Evolutionary conservation across 2,329 filamentous ascomycete species (phyloP).

Genomic region (Cordyceps javanica): DNA sequence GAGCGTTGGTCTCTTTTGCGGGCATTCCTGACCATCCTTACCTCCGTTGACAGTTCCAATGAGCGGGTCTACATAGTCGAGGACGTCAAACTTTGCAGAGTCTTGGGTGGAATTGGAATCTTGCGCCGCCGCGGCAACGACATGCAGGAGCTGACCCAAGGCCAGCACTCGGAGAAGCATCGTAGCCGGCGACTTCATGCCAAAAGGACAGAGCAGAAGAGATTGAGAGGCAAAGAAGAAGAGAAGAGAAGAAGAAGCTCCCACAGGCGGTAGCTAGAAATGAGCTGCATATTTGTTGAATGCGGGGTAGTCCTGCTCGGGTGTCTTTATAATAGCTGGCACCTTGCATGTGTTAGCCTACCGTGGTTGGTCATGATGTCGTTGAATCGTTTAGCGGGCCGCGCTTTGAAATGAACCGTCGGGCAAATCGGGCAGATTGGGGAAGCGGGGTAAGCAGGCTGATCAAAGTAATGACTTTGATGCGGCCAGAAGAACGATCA

Average conservation of each 20-base stretch:
- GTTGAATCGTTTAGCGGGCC: not conserved
- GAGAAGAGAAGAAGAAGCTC: not conserved
- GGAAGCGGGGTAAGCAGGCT: not conserved
- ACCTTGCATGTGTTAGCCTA: not conserved
- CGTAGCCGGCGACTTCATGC: not conserved
- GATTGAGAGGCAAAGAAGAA: not conserved
- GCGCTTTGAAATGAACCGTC: not conserved
- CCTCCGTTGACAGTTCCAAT: conserved; percentile 24
- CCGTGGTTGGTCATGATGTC: conserved; percentile 8
- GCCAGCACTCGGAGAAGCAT: not conserved
- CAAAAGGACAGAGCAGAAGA: not conserved
- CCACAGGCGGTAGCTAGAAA: not conserved
- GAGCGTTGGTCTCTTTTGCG: not conserved
- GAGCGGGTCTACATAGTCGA: conserved; percentile 21
- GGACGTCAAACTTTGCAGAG: conserved; percentile 14
- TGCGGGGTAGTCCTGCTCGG: not conserved
- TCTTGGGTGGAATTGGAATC: not conserved
- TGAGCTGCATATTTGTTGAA: not conserved
- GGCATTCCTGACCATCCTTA: not conserved
- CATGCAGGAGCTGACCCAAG: not conserved
- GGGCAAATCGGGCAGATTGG: too few relatives aligned
- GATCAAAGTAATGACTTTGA: not conserved
- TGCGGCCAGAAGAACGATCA: not conserved
- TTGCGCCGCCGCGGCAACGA: not conserved
- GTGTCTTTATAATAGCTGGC: too few relatives aligned